A percentile compares a stretch with the other conserved stretches of the same genome.
Evolutionary conservation across 305 asterid species (phyloP).

Genomic region (Rubia occidens): DNA sequence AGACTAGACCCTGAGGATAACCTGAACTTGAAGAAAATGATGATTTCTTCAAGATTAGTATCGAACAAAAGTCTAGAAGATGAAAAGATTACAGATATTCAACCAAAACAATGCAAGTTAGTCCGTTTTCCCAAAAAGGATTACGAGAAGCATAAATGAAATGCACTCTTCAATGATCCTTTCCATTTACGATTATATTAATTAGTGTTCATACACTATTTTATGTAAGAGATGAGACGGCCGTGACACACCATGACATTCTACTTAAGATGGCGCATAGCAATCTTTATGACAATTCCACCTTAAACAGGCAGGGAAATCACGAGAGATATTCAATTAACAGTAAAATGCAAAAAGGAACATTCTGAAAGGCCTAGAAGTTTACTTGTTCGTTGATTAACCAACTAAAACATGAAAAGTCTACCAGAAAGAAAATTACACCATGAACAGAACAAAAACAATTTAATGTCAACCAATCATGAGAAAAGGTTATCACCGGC

Average conservation of each 20-base stretch:
- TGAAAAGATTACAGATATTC: not conserved
- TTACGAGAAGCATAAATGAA: not conserved
- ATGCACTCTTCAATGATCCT: not conserved
- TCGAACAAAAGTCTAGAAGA: not conserved
- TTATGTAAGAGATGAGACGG: not conserved
- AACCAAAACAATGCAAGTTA: not conserved
- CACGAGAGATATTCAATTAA: not conserved
- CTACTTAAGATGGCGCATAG: not conserved
- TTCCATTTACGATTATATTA: not conserved
- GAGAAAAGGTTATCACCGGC: not conserved
- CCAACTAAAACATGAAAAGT: not conserved
- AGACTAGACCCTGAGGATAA: not conserved
- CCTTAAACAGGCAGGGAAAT: not conserved
- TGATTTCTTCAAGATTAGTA: not conserved
- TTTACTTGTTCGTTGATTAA: not conserved
- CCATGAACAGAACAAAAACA: not conserved
- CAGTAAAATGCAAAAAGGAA: not conserved
- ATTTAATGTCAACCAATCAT: not conserved
- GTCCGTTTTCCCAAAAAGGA: not conserved
- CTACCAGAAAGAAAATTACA: not conserved
- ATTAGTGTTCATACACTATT: not conserved
- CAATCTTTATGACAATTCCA: not conserved
- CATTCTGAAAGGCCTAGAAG: not conserved
- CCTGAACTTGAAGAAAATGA: not conserved
- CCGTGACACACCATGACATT: not conserved